Conservation (phyloP, 164 flowering plant genomes). For the Kalanchoe fedtschenkoi region DNA sequence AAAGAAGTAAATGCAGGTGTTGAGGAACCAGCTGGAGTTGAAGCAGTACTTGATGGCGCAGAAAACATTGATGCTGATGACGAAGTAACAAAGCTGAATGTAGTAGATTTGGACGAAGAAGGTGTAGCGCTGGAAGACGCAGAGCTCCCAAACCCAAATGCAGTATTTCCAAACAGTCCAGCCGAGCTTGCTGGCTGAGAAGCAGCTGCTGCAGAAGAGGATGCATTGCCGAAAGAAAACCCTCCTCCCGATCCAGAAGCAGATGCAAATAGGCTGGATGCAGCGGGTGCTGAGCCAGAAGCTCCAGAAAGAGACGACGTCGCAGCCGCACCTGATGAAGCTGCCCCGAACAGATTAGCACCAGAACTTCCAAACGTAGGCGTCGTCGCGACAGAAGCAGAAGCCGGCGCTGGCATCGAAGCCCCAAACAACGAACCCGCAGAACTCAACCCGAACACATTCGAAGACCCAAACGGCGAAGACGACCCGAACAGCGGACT, state of each 20-base stretch:
- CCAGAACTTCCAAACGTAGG: background rate
- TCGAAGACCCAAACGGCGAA: background rate
- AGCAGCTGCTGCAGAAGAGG: constrained; percentile 12
- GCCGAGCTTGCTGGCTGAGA: constrained; percentile 17
- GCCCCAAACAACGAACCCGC: constrained; percentile 8
- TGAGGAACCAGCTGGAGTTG: constrained; percentile 21
- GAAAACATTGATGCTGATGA: constrained; percentile 31
- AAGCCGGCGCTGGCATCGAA: background rate
- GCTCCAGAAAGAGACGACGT: constrained; percentile 5
- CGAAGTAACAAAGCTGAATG: constrained; percentile 18
- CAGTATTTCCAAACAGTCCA: constrained; percentile 25
- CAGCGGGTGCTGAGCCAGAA: constrained; percentile 11
- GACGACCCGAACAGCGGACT: background rate
- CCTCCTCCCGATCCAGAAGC: constrained; percentile 11
- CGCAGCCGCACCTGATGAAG: constrained; percentile 5
- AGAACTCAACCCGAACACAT: constrained; percentile 12
- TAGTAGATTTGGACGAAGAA: constrained; percentile 16
- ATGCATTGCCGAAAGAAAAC: background rate
- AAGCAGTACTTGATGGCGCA: constrained; percentile 23
- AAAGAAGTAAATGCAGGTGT: constrained; percentile 14
- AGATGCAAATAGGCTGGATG: constrained; percentile 11
- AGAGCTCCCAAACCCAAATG: constrained; percentile 19
- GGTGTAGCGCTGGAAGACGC: constrained; percentile 11
- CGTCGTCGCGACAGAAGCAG: constrained; percentile 7
- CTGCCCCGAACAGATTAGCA: constrained; percentile 10